phyloP scores from a whole-genome alignment of 768 basidiomycete genomes.

The Lactarius evosmus region DNA sequence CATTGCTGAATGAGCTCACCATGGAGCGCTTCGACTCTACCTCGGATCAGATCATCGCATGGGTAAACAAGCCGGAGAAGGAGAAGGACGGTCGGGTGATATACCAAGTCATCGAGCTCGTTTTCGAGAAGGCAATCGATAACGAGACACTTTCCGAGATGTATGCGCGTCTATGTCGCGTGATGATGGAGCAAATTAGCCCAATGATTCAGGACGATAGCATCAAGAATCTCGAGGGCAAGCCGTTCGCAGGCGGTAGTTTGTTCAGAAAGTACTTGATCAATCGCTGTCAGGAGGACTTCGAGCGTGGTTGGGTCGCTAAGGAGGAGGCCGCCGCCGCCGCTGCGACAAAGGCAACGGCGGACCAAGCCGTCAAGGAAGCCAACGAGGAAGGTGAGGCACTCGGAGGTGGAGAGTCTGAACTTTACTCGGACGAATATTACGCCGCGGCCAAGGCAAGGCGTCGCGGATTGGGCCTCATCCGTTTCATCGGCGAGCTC shows the following conservation, averaged over 20 bases:
- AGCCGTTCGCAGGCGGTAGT: slow-evolving; percentile 88
- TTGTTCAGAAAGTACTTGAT: slow-evolving; percentile 96
- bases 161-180: too few species aligned
- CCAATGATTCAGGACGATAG: slow-evolving; percentile 85
- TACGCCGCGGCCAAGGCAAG: slow-evolving; percentile 96
- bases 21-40: too few species aligned
- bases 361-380: slow-evolving; percentile 68
- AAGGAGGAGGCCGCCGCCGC: slow-evolving; percentile 85
- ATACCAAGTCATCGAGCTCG: slow-evolving; percentile 95
- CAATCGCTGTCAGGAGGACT: slow-evolving; percentile 96
- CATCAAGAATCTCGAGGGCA: slow-evolving; percentile 75
- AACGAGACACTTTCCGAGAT: too few species aligned
- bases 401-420: slow-evolving; percentile 55
- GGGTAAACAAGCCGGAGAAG: slow-evolving; percentile 87
- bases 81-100: slow-evolving; percentile 93
- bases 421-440: slow-evolving; percentile 92
- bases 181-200: slow-evolving; percentile 94
- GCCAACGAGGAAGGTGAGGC: slow-evolving; percentile 37
- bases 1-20: slow-evolving; percentile 89
- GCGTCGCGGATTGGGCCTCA: slow-evolving; percentile 92
- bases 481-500: slow-evolving; percentile 96
- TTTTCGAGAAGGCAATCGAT: too few species aligned
- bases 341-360: slow-evolving; percentile 75
- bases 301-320: too few species aligned
- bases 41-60: too few species aligned